Evolutionary conservation across 345 rosid species (phyloP), one percentile per base, ranked within the genome.

Genomic region (Leavenworthia alabamica): DNA sequence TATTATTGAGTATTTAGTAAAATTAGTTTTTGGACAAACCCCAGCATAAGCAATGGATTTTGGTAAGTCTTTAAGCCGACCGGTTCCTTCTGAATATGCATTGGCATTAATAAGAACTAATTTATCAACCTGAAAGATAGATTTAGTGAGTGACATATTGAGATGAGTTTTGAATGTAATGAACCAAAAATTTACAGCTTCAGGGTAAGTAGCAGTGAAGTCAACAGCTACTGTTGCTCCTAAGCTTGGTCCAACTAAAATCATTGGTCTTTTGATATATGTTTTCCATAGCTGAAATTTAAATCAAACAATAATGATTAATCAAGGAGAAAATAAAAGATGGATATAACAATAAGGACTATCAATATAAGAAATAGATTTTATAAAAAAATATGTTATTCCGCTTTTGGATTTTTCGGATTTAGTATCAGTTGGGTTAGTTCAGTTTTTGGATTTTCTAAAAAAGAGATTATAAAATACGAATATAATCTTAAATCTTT

Each of bases 231-330:
- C 82, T 0, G 95, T 73, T 64, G 95, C 88, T 36, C 97, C 95
- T 28, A 86, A 92, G 78, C 97, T 90, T 54, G 97, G 97, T 75
- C 97, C 97, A 13, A 90, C 97, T 36, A 86, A 73, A n/a, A 78
- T 75, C 81, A 86, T 75, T 39, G 97, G 97, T 74, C 85, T 77
- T 78, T 67, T 79, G 58, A 90, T 82, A 72, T 86, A 80, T 28
- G 88, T 73, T 79, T 82, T 85, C 97, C 97, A 86, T 24, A 90
- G 73, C 95, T 86, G 63, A 44, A 50, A 54, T 10, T 15, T 20
- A 47, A 62, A 40, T 14, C 19, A 53, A 23, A 6, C 3, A 40
- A 20, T 39, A 43, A 16, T n/a, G 2, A 40, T 47, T 16, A 50
- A 20, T 10, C 6, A 48, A 12, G 0, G 20, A 3, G 4, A 35